These are phyloP conservation scores for Symmetrospora coprosmae DNA, from an alignment of 768 basidiomycete species.

Conservation along the genomic window DNA sequence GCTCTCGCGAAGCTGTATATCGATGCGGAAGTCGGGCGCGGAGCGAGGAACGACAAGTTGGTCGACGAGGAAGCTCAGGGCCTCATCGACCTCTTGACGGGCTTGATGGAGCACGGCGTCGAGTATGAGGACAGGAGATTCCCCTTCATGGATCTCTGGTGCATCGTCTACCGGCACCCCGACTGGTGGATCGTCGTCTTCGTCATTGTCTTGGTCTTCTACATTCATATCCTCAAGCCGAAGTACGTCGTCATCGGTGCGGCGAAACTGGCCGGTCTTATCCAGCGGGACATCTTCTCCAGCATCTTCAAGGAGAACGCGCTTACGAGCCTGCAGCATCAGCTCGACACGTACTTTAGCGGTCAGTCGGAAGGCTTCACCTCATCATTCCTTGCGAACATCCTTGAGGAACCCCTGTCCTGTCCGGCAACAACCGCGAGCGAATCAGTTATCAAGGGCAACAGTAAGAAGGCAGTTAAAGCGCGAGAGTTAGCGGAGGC, in stretches of 20 bases:
- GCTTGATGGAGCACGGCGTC: background rate
- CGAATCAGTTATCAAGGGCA: too few relatives aligned
- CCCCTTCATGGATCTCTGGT: background rate
- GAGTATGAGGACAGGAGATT: background rate
- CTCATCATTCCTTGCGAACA: too few relatives aligned
- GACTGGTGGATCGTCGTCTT: background rate
- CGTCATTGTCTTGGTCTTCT: background rate
- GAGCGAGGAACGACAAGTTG: background rate
- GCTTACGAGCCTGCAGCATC: too few relatives aligned
- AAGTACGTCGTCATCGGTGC: background rate
- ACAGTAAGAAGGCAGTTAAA: too few relatives aligned
- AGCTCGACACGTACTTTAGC: too few relatives aligned
- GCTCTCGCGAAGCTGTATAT: background rate
- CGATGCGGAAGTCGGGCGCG: background rate
- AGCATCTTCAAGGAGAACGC: too few relatives aligned
- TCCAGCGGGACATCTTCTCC: background rate
- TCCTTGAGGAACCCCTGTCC: too few relatives aligned
- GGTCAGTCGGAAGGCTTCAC: too few relatives aligned
- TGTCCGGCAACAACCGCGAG: too few relatives aligned
- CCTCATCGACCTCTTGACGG: background rate
- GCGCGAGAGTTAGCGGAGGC: background rate
- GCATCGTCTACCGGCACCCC: background rate
- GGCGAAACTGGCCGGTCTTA: background rate
- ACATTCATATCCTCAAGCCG: background rate
- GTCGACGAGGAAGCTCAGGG: conserved; percentile 4